Percentiles rank a stretch among this genome's conserved stretches.
phyloP scores from a whole-genome alignment of 2,329 filamentous ascomycete genomes.

The Fusarium albosuccineum region DNA sequence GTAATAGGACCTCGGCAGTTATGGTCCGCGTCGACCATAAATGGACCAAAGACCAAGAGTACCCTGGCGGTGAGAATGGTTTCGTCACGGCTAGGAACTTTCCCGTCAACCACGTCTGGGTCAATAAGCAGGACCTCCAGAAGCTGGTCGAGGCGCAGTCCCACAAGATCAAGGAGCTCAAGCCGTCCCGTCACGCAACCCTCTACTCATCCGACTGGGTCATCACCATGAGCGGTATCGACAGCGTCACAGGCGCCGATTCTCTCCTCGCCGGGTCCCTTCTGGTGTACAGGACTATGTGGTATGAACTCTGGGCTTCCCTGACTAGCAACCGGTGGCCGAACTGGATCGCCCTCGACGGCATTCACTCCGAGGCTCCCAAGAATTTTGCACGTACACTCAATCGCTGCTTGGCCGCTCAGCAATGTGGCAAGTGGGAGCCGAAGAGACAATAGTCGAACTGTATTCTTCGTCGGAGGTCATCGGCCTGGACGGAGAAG shows the following conservation, averaged over 20 bases:
- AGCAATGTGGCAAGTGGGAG: constrained; percentile 15
- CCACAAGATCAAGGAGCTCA: constrained; percentile 42
- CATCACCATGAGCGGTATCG: constrained; percentile 33
- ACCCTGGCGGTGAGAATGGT: constrained; percentile 45
- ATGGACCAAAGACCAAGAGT: constrained; percentile 37
- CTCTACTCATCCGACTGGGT: constrained; percentile 48
- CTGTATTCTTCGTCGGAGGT: no score
- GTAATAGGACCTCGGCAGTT: constrained; percentile 41
- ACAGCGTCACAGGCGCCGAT: neutral
- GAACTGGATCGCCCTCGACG: constrained; percentile 51
- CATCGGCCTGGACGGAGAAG: no score
- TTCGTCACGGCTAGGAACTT: constrained; percentile 46
- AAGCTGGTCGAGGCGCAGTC: constrained; percentile 15
- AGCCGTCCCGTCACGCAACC: constrained; percentile 11
- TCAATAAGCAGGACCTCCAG: constrained; percentile 25
- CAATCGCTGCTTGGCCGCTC: constrained; percentile 48
- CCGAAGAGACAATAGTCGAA: neutral
- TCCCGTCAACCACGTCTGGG: constrained; percentile 44
- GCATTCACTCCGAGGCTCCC: constrained; percentile 41
- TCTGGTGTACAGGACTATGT: constrained; percentile 34
- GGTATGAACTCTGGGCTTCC: constrained; percentile 41
- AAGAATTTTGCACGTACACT: constrained; percentile 46
- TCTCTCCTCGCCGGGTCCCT: neutral
- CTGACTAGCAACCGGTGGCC: constrained; percentile 45
- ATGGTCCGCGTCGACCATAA: constrained; percentile 45